A percentile compares a stretch with the other conserved stretches of the same genome.
phyloP scores from a whole-genome alignment of 345 rosid species.

The Corymbia maculata region DNA sequence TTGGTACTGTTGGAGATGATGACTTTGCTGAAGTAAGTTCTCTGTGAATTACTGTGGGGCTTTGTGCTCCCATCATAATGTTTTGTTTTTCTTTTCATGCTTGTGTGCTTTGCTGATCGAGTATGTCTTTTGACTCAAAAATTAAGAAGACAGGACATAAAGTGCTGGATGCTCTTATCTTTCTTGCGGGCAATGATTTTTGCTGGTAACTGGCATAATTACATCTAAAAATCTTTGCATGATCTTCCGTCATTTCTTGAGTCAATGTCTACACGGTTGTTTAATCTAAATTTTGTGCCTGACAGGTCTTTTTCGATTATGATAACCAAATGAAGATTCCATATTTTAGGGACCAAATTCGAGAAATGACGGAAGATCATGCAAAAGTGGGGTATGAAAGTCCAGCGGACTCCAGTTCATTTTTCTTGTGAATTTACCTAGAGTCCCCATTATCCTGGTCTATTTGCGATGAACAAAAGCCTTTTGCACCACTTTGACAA shows the following conservation, averaged over 20 bases:
- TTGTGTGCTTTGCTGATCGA: background rate
- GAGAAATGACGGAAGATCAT: constrained; percentile 16
- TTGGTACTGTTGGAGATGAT: constrained; percentile 76
- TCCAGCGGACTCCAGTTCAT: background rate
- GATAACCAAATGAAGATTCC: constrained; percentile 66
- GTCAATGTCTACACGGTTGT: background rate
- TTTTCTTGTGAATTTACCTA: background rate
- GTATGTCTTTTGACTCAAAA: background rate
- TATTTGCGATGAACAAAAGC: background rate
- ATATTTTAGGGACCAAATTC: constrained; percentile 25
- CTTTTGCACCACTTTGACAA: background rate
- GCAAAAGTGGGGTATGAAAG: constrained; percentile 34
- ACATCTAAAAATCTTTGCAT: background rate
- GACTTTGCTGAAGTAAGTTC: constrained; percentile 48
- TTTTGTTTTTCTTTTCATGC: background rate
- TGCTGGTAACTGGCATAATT: background rate
- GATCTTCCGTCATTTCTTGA: too few relatives aligned
- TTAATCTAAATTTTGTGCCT: background rate
- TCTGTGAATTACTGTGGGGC: background rate
- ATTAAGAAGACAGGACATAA: background rate
- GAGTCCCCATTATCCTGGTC: background rate
- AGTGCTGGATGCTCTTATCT: background rate
- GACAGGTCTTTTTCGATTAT: constrained; percentile 50
- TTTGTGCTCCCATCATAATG: background rate
- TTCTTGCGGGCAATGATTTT: background rate